Percentiles rank a stretch among this genome's conserved stretches.
Conservation (phyloP, 192 early-diverging fungal species). For the Coemansia sp. region DNA sequence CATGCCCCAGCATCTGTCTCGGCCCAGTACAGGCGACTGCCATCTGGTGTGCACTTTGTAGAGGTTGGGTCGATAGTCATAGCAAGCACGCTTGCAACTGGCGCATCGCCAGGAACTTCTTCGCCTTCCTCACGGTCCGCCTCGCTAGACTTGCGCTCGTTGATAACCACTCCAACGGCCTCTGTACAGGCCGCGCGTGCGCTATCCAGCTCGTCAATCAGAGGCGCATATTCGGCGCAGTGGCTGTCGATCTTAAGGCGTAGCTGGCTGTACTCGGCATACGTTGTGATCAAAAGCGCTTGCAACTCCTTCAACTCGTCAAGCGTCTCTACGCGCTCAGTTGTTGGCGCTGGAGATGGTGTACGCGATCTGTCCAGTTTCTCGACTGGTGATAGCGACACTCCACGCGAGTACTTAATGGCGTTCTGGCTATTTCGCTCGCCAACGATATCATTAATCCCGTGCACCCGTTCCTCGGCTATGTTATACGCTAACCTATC, state of each 20-base stretch:
- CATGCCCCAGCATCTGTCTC: conserved; percentile 16
- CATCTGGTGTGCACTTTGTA: conserved; percentile 26
- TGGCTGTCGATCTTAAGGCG: conserved; percentile 31
- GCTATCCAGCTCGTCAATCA: conserved; percentile 20
- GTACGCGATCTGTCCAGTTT: conserved; percentile 6
- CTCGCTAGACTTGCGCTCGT: conserved; percentile 4
- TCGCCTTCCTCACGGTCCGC: conserved; percentile 49
- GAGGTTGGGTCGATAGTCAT: conserved; percentile 13
- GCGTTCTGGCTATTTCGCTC: neutral
- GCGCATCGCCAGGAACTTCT: conserved; percentile 24
- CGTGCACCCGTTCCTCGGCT: conserved; percentile 8
- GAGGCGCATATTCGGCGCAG: conserved; percentile 21
- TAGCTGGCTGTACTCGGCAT: conserved; percentile 44
- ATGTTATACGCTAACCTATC: conserved; percentile 32
- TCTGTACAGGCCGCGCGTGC: conserved; percentile 10
- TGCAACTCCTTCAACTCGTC: conserved; percentile 31
- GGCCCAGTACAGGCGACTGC: conserved; percentile 33
- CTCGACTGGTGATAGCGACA: conserved; percentile 32
- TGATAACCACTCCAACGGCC: neutral
- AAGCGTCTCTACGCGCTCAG: conserved; percentile 23
- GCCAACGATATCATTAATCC: neutral
- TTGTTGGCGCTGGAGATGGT: conserved; percentile 7
- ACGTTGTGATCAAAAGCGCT: conserved; percentile 9
- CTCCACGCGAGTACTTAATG: conserved; percentile 14
- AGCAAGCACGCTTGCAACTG: conserved; percentile 5